Percentiles rank a stretch among this genome's conserved stretches.
phyloP scores from a whole-genome alignment of 768 basidiomycete genomes.

The Rhodotorula diobovata region DNA sequence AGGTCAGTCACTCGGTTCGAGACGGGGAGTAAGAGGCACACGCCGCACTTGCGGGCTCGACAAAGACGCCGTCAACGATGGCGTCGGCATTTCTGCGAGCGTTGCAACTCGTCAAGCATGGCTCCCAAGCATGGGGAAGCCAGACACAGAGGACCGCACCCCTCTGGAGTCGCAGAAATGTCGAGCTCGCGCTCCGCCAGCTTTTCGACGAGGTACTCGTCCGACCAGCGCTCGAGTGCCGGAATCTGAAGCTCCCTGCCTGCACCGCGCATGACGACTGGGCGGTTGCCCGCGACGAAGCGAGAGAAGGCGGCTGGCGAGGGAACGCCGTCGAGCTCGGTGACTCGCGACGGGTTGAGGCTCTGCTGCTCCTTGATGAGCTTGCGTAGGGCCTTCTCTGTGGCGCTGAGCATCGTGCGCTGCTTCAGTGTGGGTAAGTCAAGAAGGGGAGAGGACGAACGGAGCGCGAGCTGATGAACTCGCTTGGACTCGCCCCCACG shows the following conservation, averaged over 20 bases:
- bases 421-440: background rate
- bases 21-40: background rate
- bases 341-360: slow-evolving; percentile 14
- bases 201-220: slow-evolving; percentile 16
- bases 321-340: slow-evolving; percentile 23
- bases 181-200: slow-evolving; percentile 15
- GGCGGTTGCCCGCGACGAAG: slow-evolving; percentile 31
- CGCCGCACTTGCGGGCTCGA: slow-evolving; percentile 32
- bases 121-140: too few species aligned
- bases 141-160: background rate
- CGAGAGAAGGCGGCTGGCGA: slow-evolving; percentile 25
- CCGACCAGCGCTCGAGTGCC: slow-evolving; percentile 28
- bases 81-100: slow-evolving; percentile 28
- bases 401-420: background rate
- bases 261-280: slow-evolving; percentile 19
- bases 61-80: slow-evolving; percentile 33
- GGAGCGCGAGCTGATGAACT: background rate
- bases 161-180: slow-evolving; percentile 26
- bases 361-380: slow-evolving; percentile 24
- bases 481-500: too few species aligned
- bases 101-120: too few species aligned
- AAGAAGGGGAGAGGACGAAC: background rate
- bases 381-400: background rate
- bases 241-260: background rate
- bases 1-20: too few species aligned